Evolutionary conservation across 2,329 filamentous ascomycete genomes (phyloP).

Genomic region (Fusarium sp.): DNA sequence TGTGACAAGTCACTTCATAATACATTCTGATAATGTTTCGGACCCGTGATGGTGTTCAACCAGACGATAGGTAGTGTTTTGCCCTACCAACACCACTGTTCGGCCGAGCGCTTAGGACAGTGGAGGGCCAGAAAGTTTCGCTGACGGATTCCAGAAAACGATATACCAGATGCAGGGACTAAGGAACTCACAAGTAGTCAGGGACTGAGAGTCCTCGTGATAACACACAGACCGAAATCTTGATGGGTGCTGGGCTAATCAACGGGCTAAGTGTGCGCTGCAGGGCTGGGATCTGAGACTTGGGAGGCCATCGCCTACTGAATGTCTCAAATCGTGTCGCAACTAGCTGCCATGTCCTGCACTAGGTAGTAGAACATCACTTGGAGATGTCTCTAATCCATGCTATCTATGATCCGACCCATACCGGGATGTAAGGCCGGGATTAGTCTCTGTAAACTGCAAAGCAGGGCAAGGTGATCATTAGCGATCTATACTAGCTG

Average conservation of each 20-base stretch:
- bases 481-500: constrained; percentile 3
- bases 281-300: constrained; percentile 42
- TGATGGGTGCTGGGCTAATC: constrained; percentile 29
- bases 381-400: no score
- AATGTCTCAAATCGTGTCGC: constrained; percentile 37
- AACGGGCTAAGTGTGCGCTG: constrained; percentile 24
- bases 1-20: no score
- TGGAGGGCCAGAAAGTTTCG: background rate
- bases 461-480: background rate
- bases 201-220: constrained; percentile 30
- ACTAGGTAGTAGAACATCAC: background rate
- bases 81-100: background rate
- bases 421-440: no score
- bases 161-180: constrained; percentile 41
- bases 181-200: constrained; percentile 27
- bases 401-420: no score
- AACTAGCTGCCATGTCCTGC: constrained; percentile 7
- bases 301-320: constrained; percentile 31
- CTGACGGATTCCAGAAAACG: constrained; percentile 19
- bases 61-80: background rate
- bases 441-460: constrained; percentile 1
- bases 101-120: background rate
- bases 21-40: no score
- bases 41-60: background rate
- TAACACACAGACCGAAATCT: constrained; percentile 16